A percentile compares a stretch with the other conserved stretches of the same genome.
phyloP scores from a whole-genome alignment of 257 asterid genomes.

The Nicotiana knightiana region DNA sequence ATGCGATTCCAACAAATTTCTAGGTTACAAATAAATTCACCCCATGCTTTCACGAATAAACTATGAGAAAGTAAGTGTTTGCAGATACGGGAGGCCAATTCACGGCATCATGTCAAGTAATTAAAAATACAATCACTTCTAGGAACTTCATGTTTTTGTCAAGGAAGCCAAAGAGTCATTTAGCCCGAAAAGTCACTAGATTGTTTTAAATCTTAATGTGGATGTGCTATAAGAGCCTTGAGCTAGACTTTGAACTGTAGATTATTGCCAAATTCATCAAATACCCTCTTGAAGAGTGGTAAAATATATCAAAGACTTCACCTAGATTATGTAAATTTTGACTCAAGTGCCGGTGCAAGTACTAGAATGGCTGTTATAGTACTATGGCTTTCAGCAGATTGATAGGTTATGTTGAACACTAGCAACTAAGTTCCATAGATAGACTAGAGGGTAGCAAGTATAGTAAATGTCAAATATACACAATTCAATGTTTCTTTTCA shows the following conservation, averaged over 20 bases:
- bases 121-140: neutral
- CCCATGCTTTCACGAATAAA: neutral
- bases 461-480: neutral
- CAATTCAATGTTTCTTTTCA: neutral
- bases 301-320: neutral
- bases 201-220: neutral
- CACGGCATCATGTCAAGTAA: neutral
- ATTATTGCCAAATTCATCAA: neutral
- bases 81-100: neutral
- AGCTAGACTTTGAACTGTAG: neutral
- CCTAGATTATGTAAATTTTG: neutral
- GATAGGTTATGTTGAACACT: neutral
- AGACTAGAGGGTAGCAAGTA: neutral
- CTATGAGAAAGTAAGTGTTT: neutral
- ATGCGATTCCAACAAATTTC: neutral
- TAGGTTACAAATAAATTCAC: neutral
- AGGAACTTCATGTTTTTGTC: conserved; percentile 1
- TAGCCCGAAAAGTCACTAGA: neutral
- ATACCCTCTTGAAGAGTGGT: neutral
- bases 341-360: neutral
- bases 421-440: neutral
- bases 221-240: neutral
- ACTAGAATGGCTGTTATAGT: neutral
- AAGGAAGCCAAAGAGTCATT: neutral
- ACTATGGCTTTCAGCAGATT: neutral